Evolutionary conservation across 2,329 filamentous ascomycete species (phyloP), one percentile per base, ranked within the genome.

Genomic region (Paraphoma sp.): DNA sequence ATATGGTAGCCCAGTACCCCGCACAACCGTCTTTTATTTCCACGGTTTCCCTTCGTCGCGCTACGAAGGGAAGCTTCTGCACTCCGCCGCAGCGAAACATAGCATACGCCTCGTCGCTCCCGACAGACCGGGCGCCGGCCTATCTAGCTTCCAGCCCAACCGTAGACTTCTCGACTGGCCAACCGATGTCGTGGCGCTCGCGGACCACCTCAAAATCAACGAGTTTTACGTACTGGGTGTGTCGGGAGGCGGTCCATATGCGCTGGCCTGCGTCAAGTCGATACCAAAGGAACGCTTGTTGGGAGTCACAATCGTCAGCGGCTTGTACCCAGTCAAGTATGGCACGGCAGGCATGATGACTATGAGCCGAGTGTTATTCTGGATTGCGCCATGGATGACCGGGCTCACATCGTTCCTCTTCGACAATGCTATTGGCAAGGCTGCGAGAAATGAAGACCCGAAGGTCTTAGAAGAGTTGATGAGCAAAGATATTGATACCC

Each of bases 181-280:
- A 3, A 55, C 71, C 12, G 81, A 84, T 52, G 63, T 83, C 3
- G 57, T 76, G 14, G 67, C 67, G 0, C 73, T 84, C 6, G 74
- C 76, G 6, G 59, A 76, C 2, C 72, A 80, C 54, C 72, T 83
- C 9, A 68, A 75, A 5, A 56, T 83, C 14, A 53, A 69, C 5
- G 59, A 70, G 5, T 84, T 81, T 64, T 73, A 75, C 14, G 69
- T 84, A 18, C 57, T 83, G 6, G 81, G 80, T 1, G 67, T 76
- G 4, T 81, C 78, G 0, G 82, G 81, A 7, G 82, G 82, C 17
- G 79, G 79, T 1, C 80, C 81, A 0, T 83, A 81, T 60, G 76
- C 77, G 1, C 64, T 83, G 10, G 81, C 81, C 18, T 84, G 81
- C 59, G 75, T 81, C 11, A 70, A 75, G 42, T 56, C 59, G 4